Evolutionary conservation across 768 basidiomycete genomes (phyloP).

Genomic region (Pleurotus tuoliensis): DNA sequence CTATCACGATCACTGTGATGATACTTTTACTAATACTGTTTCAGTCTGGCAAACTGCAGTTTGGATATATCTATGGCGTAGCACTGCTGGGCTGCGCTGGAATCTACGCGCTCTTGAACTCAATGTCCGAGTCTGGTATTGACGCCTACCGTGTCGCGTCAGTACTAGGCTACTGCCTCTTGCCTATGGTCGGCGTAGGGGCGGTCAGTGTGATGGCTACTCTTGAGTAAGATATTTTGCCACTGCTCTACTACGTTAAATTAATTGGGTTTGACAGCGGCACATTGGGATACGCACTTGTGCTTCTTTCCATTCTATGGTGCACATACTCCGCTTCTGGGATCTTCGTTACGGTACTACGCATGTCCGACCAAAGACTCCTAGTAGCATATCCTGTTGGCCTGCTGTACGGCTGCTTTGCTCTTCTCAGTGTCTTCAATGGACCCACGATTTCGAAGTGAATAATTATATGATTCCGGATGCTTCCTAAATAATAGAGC

Average conservation of each 20-base stretch:
- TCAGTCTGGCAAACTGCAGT: slow-evolving; percentile 97
- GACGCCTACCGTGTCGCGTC: slow-evolving; percentile 94
- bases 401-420: slow-evolving; percentile 91
- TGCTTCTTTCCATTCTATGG: slow-evolving; percentile 84
- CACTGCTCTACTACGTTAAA: slow-evolving; percentile 4
- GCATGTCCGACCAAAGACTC: slow-evolving; percentile 93
- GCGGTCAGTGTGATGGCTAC: slow-evolving; percentile 83
- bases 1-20: background rate
- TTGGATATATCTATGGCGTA: slow-evolving; percentile 98
- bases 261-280: slow-evolving; percentile 47
- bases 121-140: slow-evolving; percentile 94
- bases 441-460: slow-evolving; percentile 6
- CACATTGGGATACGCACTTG: slow-evolving; percentile 80
- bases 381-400: slow-evolving; percentile 97
- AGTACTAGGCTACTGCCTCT: slow-evolving; percentile 92
- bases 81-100: slow-evolving; percentile 91
- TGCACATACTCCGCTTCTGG: slow-evolving; percentile 95
- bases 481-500: background rate
- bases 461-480: background rate
- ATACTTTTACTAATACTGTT: slow-evolving; percentile 8
- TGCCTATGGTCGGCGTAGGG: slow-evolving; percentile 95
- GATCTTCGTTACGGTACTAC: slow-evolving; percentile 92
- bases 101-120: slow-evolving; percentile 91
- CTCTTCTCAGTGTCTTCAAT: slow-evolving; percentile 85
- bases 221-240: slow-evolving; percentile 66